Base-by-base conservation (phyloP, 352 stramenopile genomes). In the Globisporangium paddicum region DNA sequence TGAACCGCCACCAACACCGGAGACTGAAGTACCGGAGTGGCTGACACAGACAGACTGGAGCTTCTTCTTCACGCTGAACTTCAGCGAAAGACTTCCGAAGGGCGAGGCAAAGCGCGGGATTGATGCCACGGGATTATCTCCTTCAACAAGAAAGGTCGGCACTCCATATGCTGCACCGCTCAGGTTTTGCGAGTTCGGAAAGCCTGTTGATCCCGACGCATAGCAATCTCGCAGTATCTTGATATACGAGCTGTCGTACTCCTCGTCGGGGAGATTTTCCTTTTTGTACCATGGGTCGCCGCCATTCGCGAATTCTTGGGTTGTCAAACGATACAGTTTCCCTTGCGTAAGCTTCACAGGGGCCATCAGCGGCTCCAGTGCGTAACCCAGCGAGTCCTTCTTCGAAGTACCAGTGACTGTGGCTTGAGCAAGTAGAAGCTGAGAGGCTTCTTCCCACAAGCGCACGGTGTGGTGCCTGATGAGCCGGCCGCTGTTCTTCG, bases 251-350 rank as follows among this genome's bases (percentile, higher is more conserved):
- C 67, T 67, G 59, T 95, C 86, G 53, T 95, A 95, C 46, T 95
- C 82, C 62, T 95, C 86, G 47, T 93, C 84, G 0, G 84, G 86
- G 1, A 92, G 40, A 25, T 95, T 94, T 53, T 95, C 86, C 55
- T 92, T 91, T 57, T 95, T 95, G 71, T 95, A 95, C 86, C 86
- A 95, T 7, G 86, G 83, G 52, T 95, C 86, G 25, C 86, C 86
- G 49, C 84, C 83, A 46, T 95, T 93, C 19, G 86, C 84, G 66
- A 87, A 95, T 53, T 95, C 86, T 42, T 95, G 86, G 0, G 84
- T 94, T 38, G 86, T 95, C 25, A 95, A 62, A 4, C 86, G 79
- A 60, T 95, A 95, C n/a, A 93, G 30, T 46, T 94, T 95, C 2
- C 86, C 86, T 60, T 91, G 84, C 0, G 71, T 91, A 16, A 95